These are phyloP conservation scores for Boletus reticuloceps DNA, from an alignment of 768 basidiomycete species.

Conservation along the genomic window DNA sequence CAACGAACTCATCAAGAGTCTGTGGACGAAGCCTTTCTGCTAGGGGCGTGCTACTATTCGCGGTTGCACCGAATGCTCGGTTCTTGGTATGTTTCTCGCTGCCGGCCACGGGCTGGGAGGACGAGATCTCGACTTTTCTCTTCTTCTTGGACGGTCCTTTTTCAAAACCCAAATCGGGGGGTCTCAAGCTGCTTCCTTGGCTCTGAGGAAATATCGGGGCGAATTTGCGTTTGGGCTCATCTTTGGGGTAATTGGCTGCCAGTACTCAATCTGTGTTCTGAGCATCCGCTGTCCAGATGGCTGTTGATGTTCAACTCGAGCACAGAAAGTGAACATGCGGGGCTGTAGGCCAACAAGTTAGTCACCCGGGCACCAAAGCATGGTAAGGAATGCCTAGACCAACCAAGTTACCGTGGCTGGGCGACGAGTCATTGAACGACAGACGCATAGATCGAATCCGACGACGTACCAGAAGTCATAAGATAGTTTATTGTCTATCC, in stretches of 20 bases:
- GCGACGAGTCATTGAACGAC: not conserved
- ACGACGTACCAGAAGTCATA: conserved; percentile 19
- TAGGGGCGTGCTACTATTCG: conserved; percentile 47
- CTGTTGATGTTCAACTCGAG: conserved; percentile 43
- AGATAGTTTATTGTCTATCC: not conserved
- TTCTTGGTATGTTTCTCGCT: conserved; percentile 23
- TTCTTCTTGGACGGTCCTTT: conserved; percentile 28
- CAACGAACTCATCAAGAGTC: conserved; percentile 63
- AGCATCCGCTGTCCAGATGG: conserved; percentile 51
- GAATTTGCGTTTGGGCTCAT: conserved; percentile 26
- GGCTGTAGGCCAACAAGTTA: conserved; percentile 32
- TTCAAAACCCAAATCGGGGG: conserved; percentile 7
- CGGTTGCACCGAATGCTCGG: conserved; percentile 13
- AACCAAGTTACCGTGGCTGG: conserved; percentile 23
- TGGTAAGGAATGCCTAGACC: conserved; percentile 5
- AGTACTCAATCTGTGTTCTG: conserved; percentile 12
- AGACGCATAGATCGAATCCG: not conserved
- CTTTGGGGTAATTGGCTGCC: conserved; percentile 4
- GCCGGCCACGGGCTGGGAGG: conserved; percentile 8
- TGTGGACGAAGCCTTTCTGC: conserved; percentile 74
- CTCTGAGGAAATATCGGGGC: conserved; percentile 43
- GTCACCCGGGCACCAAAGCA: not conserved
- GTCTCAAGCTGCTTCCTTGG: conserved; percentile 6
- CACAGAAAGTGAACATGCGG: conserved; percentile 47
- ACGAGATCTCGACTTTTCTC: conserved; percentile 22